Evolutionary conservation across 2,329 filamentous ascomycete species (phyloP).

Genomic region (Phoma sp.): DNA sequence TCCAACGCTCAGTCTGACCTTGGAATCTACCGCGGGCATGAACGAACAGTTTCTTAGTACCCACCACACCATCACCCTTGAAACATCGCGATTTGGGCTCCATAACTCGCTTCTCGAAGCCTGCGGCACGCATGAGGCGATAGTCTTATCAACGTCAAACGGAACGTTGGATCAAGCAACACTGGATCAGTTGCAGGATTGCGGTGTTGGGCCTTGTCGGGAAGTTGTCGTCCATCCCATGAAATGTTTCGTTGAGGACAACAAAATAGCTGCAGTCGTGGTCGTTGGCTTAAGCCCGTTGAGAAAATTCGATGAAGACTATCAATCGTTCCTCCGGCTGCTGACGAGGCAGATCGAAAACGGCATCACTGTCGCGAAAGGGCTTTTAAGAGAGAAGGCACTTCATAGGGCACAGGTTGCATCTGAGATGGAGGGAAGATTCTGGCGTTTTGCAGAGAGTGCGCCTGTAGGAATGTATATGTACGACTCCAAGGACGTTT

Average conservation of each 20-base stretch:
- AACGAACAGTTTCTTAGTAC: neutral
- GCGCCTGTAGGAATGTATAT: constrained; percentile 85
- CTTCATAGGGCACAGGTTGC: constrained; percentile 74
- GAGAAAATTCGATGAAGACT: constrained; percentile 78
- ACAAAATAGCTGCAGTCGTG: constrained; percentile 71
- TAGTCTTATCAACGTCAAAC: neutral
- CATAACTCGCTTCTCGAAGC: neutral
- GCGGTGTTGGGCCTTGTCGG: constrained; percentile 75
- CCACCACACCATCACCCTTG: neutral
- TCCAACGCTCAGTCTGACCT: neutral
- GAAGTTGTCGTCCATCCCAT: constrained; percentile 78
- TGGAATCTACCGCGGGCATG: constrained; percentile 9
- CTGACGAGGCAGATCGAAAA: constrained; percentile 69
- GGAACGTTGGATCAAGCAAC: neutral
- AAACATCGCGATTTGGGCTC: neutral
- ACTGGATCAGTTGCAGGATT: constrained; percentile 62
- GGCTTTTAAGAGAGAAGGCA: constrained; percentile 80
- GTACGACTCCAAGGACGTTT: constrained; percentile 68
- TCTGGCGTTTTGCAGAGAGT: constrained; percentile 81
- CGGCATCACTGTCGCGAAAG: constrained; percentile 75
- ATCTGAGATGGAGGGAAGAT: constrained; percentile 75
- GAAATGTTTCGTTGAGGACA: constrained; percentile 73
- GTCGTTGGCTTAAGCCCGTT: constrained; percentile 78
- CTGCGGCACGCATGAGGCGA: neutral
- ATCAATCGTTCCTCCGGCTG: constrained; percentile 75